Conservation (phyloP, 2,329 filamentous ascomycete species). For the Fonsecaea multimorphosa region DNA sequence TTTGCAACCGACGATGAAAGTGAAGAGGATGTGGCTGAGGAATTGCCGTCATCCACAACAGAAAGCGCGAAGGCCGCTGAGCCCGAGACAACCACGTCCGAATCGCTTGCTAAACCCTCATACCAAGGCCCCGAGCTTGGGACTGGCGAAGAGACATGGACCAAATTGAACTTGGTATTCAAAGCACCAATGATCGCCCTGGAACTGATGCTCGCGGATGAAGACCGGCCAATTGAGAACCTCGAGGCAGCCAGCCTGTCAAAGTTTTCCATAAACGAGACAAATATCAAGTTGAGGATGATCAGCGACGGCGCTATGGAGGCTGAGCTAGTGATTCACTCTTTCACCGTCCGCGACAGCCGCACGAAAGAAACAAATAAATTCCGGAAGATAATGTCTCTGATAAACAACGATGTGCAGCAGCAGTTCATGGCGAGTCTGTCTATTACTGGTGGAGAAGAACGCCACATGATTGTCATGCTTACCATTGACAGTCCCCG, state of each 20-base stretch:
- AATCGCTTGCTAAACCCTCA: slow-evolving; percentile 50
- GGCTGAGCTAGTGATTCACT: slow-evolving; percentile 89
- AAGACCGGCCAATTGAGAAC: slow-evolving; percentile 78
- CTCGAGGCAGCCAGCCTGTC: slow-evolving; percentile 82
- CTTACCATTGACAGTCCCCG: slow-evolving; percentile 93
- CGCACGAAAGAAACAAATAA: slow-evolving; percentile 90
- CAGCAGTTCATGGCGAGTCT: slow-evolving; percentile 99
- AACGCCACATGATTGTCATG: slow-evolving; percentile 84
- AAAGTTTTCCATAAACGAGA: slow-evolving; percentile 92
- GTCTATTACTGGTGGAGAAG: slow-evolving; percentile 84
- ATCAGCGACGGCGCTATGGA: slow-evolving; percentile 90
- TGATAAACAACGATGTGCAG: slow-evolving; percentile 87
- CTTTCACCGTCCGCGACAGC: slow-evolving; percentile 93
- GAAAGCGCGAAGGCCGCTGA: slow-evolving; percentile 56
- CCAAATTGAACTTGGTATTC: slow-evolving; percentile 90
- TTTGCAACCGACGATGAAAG: slow-evolving; percentile 77
- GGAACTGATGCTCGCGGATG: slow-evolving; percentile 79
- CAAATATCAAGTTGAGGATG: slow-evolving; percentile 88
- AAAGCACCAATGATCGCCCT: slow-evolving; percentile 85
- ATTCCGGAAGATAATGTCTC: slow-evolving; percentile 97
- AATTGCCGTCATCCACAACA: slow-evolving; percentile 66
- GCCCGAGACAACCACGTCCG: slow-evolving; percentile 55
- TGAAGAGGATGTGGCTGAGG: slow-evolving; percentile 73
- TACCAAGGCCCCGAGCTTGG: slow-evolving; percentile 74
- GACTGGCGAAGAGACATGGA: slow-evolving; percentile 76